phyloP scores from a whole-genome alignment of 116 monocot genomes.

The Dioscorea cayenensis region DNA sequence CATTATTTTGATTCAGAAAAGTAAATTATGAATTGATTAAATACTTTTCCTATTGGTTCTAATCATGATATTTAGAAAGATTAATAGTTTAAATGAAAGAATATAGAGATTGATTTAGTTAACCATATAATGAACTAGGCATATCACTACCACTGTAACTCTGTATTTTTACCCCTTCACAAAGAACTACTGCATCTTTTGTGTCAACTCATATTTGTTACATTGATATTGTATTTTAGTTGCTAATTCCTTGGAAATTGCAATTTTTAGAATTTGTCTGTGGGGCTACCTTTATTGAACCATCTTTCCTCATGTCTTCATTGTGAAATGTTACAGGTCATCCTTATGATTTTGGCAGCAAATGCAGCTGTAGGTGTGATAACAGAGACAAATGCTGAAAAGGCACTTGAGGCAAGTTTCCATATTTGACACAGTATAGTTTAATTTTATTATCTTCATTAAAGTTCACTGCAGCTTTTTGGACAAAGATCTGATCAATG shows the following conservation, averaged over 20 bases:
- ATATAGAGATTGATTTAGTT: no score
- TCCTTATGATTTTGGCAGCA: slow-evolving; percentile 93
- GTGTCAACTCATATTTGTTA: no score
- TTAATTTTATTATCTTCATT: neutral
- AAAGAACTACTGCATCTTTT: no score
- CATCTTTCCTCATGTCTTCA: neutral
- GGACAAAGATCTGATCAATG: neutral
- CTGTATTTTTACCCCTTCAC: no score
- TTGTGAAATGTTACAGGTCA: slow-evolving; percentile 42
- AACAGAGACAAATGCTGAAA: slow-evolving; percentile 99
- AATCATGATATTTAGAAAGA: neutral
- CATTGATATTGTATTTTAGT: no score
- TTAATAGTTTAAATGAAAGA: no score
- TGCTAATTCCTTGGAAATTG: no score
- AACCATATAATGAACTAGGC: no score
- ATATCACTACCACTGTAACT: no score
- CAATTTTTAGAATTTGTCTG: neutral
- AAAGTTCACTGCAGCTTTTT: neutral
- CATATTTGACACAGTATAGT: neutral
- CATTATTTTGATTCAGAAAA: no score
- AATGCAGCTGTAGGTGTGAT: slow-evolving; percentile 99
- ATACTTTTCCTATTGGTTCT: neutral
- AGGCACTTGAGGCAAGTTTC: slow-evolving; percentile 74
- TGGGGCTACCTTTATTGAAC: neutral
- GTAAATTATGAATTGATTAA: no score